A percentile compares a stretch with the other conserved stretches of the same genome.
phyloP scores from a whole-genome alignment of 306 rosid species.

The Nissolia schottii region DNA sequence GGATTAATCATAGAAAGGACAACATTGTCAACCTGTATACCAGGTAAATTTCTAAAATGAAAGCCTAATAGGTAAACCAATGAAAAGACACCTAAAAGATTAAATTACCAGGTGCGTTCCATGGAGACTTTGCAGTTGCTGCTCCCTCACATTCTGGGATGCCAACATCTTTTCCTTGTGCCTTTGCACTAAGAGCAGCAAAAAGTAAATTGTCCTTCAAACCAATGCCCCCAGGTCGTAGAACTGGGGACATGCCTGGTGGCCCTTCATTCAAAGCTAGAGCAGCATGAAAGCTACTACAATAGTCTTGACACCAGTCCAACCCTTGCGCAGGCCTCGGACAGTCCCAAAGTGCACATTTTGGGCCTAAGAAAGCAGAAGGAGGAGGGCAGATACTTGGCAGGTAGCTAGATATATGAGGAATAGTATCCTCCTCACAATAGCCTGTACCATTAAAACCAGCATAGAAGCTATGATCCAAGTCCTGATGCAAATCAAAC shows the following conservation, averaged over 20 bases:
- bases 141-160: constrained; percentile 99
- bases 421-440: constrained; percentile 55
- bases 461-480: constrained; percentile 53
- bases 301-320: constrained; percentile 91
- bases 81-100: not conserved
- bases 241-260: constrained; percentile 93
- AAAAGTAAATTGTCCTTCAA: constrained; percentile 88
- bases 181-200: constrained; percentile 84
- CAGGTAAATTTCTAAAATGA: not conserved
- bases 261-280: constrained; percentile 97
- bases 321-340: constrained; percentile 61
- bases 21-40: not conserved
- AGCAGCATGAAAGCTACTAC: constrained; percentile 92
- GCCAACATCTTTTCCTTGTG: constrained; percentile 91
- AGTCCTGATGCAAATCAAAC: constrained; percentile 58
- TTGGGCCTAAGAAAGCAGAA: constrained; percentile 94
- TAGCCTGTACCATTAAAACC: constrained; percentile 43
- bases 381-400: constrained; percentile 92
- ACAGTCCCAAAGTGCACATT: constrained; percentile 99
- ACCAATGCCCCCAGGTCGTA: constrained; percentile 93
- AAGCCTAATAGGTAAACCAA: not conserved
- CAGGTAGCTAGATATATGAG: constrained; percentile 70
- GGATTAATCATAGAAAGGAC: constrained; percentile 10
- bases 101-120: constrained; percentile 94
- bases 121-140: constrained; percentile 96